Evolutionary conservation across 192 early-diverging fungal species (phyloP).

Genomic region (Mortierella hygrophila): DNA sequence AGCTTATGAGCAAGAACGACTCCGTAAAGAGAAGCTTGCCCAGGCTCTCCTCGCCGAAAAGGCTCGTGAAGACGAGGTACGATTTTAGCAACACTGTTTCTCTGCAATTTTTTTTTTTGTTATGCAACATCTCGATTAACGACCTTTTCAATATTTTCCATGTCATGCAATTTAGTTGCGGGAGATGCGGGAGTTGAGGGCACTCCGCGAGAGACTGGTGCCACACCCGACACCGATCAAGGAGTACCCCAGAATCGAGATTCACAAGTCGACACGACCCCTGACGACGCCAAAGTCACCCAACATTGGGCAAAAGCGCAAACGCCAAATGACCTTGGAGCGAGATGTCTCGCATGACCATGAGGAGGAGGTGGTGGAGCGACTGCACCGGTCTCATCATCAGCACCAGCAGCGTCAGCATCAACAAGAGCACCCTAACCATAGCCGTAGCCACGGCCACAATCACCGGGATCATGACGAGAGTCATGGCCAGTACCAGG

Average conservation of each 20-base stretch:
- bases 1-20: constrained; percentile 64
- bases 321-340: constrained; percentile 32
- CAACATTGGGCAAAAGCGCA: constrained; percentile 48
- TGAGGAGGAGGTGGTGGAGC: neutral
- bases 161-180: neutral
- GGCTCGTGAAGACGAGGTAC: constrained; percentile 45
- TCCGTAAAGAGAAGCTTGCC: constrained; percentile 24
- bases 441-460: too few species aligned
- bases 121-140: neutral
- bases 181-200: constrained; percentile 21
- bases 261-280: constrained; percentile 34
- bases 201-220: constrained; percentile 23
- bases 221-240: constrained; percentile 38
- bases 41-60: constrained; percentile 32
- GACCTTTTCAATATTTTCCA: neutral
- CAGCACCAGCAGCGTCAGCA: neutral
- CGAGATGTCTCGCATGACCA: constrained; percentile 11
- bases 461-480: neutral
- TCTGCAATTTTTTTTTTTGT: neutral
- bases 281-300: constrained; percentile 40
- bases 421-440: neutral
- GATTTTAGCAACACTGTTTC: neutral
- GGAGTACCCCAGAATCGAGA: constrained; percentile 42
- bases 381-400: neutral
- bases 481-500: neutral